Evolutionary conservation across 495 filamentous ascomycete genomes (phyloP), one percentile per base, ranked within the genome.

Genomic region (Trichoderma gamsii): DNA sequence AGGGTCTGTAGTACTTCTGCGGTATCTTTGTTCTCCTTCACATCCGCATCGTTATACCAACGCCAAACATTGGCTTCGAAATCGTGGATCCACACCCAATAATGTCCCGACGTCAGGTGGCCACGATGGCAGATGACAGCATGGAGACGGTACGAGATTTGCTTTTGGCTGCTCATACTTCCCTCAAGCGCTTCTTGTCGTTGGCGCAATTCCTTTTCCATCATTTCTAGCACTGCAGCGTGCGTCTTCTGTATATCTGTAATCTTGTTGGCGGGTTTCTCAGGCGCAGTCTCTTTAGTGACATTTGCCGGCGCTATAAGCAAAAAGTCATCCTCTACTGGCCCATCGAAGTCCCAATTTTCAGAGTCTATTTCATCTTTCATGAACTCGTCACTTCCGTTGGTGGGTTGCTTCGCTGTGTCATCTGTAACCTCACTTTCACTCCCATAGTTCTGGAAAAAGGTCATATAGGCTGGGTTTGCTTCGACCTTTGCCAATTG

Each of bases 61-160:
- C 92, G 89, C 92, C 95, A 99, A 61, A 93, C 78, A 21, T 89
- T 81, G 44, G 84, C 82, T 66, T 87, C 81, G 75, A 96, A 96
- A 76, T 98, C 95, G 74, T 87, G 89, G 72, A 99, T 96, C 83
- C 93, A 97, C 68, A 97, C 92, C 87, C 91, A 99, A 80, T 97
- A 99, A 76, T 99, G 95, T 1, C 95, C 95, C 64, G 89, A 90
- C 2, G 73, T 71, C 16, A 73, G 79, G 23, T 76, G 71, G 59
- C 89, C 96, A 5, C 88, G 85, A 73, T 99, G 96, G 65, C 97
- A 91, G 76, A 98, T 94, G 25, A 97, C 90, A 0, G 95, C 91
- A 68, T 96, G 91, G 15, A 99, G 86, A n/a, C 84, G 86, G 76
- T 97, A 99, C 3, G 87, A 82, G 27, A 91, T 76, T 27, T 86